Evolutionary conservation across 1,139 yeast genomes (phyloP).

Genomic region (Pichia sp.): DNA sequence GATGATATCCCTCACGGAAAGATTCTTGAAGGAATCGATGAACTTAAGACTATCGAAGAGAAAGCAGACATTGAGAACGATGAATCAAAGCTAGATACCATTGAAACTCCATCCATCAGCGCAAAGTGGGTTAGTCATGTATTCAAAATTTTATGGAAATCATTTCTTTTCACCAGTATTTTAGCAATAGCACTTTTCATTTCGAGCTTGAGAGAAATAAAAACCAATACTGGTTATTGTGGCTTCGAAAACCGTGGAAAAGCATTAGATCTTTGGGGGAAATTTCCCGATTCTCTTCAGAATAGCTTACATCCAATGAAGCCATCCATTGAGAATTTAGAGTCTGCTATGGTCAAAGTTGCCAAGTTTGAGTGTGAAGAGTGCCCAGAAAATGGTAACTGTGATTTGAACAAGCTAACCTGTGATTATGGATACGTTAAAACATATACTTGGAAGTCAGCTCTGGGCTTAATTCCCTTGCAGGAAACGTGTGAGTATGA

Average conservation of each 20-base stretch:
- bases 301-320: constrained; percentile 6
- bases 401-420: constrained; percentile 56
- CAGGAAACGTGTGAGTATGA: constrained; percentile 69
- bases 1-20: background rate
- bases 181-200: background rate
- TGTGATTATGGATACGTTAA: constrained; percentile 70
- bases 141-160: background rate
- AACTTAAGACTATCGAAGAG: background rate
- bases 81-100: too few relatives aligned
- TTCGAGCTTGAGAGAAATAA: constrained; percentile 43
- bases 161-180: background rate
- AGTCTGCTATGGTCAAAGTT: constrained; percentile 16
- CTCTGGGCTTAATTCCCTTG: constrained; percentile 58
- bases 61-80: too few relatives aligned
- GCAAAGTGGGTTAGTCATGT: background rate
- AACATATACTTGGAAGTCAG: constrained; percentile 50
- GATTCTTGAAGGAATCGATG: too few relatives aligned
- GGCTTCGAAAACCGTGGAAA: constrained; percentile 47
- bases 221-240: constrained; percentile 60
- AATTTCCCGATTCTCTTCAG: constrained; percentile 14
- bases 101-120: too few relatives aligned
- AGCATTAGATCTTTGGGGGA: constrained; percentile 14
- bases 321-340: constrained; percentile 18
- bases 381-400: constrained; percentile 81
- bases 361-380: constrained; percentile 61